Evolutionary conservation across 2,329 filamentous ascomycete species (phyloP), one percentile per base, ranked within the genome.

Genomic region (Dothiorella sarmentorum): DNA sequence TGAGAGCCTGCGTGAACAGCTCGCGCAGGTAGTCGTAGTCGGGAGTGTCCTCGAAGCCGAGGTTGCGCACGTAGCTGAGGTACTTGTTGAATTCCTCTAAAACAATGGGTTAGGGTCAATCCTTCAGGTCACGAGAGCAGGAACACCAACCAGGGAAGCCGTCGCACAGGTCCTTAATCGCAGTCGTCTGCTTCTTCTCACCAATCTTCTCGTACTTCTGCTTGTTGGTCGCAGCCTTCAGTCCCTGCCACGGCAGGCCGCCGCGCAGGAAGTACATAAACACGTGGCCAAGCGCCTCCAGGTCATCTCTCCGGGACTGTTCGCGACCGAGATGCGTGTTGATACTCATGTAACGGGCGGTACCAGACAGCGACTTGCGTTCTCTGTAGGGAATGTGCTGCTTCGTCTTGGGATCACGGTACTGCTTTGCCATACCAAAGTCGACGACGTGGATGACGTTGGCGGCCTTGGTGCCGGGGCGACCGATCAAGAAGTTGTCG

Each of bases 181-280:
- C 85, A 20, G 94, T 97, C 0, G 93, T 97, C 79, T 97, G 94
- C 81, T 99, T 99, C 88, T 99, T 97, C 82, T 99, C 93, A 44
- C 94, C 94, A 76, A 99, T 99, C 83, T 97, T 97, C 79, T 99
- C 94, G 73, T 99, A 99, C 79, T 99, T 99, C 74, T 99, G 94
- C 85, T 99, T 87, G 76, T 87, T 87, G 58, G 85, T 87, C 15
- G 85, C 85, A 67, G 85, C 85, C 74, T 87, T 87, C 60, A 87
- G 73, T 57, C 85, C 85, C 71, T 87, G 85, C 85, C 85, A 87
- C 58, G 85, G 85, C 53, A 87, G 78, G 59, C 85, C 85, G 42
- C 85, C 85, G 61, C 84, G 75, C 47, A 87, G 75, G 74, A 87
- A 87, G 74, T 87, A 87, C 82, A 87, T 85, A 72, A 87, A 87